Conservation (phyloP, 2,329 filamentous ascomycete species). For the Monosporascus sp. region DNA sequence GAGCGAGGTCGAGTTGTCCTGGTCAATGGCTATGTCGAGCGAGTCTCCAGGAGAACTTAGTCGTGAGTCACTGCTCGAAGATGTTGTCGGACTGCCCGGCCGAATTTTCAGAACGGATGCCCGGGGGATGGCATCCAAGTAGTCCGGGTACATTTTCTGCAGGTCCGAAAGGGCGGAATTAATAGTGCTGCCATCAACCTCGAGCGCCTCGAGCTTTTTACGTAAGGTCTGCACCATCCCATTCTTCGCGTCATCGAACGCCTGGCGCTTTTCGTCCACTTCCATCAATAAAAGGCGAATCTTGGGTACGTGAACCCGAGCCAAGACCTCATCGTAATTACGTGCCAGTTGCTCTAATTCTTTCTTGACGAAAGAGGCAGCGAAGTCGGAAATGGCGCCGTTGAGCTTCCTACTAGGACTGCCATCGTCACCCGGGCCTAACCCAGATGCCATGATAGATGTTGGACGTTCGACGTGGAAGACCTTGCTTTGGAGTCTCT, state of each 20-base stretch:
- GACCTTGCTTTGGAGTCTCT: too few species aligned
- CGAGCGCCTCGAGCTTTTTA: conserved; percentile 15
- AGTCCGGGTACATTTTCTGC: conserved; percentile 13
- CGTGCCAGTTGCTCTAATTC: conserved; percentile 18
- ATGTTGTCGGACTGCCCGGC: conserved; percentile 10
- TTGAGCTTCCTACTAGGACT: conserved; percentile 16
- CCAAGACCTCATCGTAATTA: conserved; percentile 19
- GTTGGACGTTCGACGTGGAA: background rate
- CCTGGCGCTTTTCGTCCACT: conserved; percentile 19
- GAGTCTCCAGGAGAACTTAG: conserved; percentile 4
- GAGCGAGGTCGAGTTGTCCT: conserved; percentile 3
- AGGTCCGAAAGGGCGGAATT: conserved; percentile 16
- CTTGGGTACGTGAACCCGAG: conserved; percentile 18
- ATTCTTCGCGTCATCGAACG: conserved; percentile 19
- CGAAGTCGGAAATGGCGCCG: conserved; percentile 19
- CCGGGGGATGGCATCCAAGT: conserved; percentile 16
- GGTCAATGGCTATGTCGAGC: background rate
- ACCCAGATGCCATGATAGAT: conserved; percentile 6
- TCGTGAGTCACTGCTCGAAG: conserved; percentile 12
- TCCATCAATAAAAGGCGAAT: conserved; percentile 17
- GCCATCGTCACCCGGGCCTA: conserved; percentile 4
- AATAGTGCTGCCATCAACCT: conserved; percentile 14
- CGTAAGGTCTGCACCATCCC: conserved; percentile 16
- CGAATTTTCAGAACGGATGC: conserved; percentile 15
- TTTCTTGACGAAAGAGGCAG: conserved; percentile 18